These are phyloP conservation scores for Penicillium odoratum DNA, from an alignment of 495 filamentous ascomycete species.

Conservation along the genomic window DNA sequence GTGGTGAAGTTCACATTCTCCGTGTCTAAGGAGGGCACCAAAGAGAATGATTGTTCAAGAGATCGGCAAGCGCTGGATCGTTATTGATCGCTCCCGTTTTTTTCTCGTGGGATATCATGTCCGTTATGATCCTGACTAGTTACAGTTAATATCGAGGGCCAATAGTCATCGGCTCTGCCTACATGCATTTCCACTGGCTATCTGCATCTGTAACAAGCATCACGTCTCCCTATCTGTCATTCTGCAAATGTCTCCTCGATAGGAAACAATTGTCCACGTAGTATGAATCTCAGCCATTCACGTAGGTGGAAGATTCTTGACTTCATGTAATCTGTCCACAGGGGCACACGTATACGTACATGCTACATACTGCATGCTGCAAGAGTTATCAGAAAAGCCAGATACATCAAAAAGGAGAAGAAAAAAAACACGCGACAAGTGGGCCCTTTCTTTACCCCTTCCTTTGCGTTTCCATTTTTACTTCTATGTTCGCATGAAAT, in stretches of 20 bases:
- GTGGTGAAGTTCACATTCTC: background rate
- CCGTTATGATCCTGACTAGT: background rate
- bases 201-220: constrained; percentile 3
- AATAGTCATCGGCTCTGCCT: constrained; percentile 1
- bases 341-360: background rate
- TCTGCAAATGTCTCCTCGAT: constrained; percentile 17
- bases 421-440: constrained; percentile 19
- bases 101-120: background rate
- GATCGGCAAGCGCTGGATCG: constrained; percentile 13
- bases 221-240: background rate
- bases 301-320: constrained; percentile 8
- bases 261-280: constrained; percentile 16
- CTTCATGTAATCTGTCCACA: background rate
- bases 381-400: background rate
- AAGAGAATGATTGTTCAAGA: background rate
- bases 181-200: constrained; percentile 1
- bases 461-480: background rate
- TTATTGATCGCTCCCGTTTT: background rate
- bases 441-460: constrained; percentile 9
- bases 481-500: background rate
- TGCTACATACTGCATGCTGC: background rate
- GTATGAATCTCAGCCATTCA: constrained; percentile 14
- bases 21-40: background rate
- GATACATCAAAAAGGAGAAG: constrained; percentile 2
- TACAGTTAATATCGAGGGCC: background rate